Base-by-base conservation (phyloP, 257 asterid genomes). In the Fraxinus cuspidata region DNA sequence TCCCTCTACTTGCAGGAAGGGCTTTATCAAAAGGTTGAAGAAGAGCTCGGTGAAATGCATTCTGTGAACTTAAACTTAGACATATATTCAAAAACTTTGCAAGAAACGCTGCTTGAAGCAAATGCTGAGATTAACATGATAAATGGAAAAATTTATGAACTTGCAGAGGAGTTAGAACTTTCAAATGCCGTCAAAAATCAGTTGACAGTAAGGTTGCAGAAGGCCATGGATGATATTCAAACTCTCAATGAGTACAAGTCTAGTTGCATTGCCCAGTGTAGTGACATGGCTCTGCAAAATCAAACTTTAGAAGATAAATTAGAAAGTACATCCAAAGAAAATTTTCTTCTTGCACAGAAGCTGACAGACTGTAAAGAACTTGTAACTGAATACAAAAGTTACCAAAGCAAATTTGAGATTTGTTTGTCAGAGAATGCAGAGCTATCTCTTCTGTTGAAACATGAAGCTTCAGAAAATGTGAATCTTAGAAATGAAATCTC, bases 1-100 rank as follows among this genome's bases (percentile, higher is more conserved):
- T 93, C 98, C 58, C 87, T 93, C 72, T 77, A 70, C 80, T 71
- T 88, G 84, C 99, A 95, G 88, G 94, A 91, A 87, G 94, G 86
- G 85, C 93, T 88, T 81, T 86, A 88, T 76, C 87, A 81, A 78
- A 96, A 90, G 91, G 97, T 89, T 80, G 97, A 96, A 83, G 88
- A 88, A 86, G 99, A 96, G 74, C 94, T 93, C 47, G 67, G 74
- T 16, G 96, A 91, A 72, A 88, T 93, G 97, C 88, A 87, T 80
- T 90, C 89, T 37, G 77, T 84, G 38, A 93, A 88, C 81, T 82
- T 92, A 70, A 86, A 86, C 84, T 86, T 93, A 86, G 99, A 93
- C 75, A 79, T 92, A 86, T 93, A 86, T 84, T 93, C 98, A 18
- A 90, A 82, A 74, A 84, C 91, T 34, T 77, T 93, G 78, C 87